phyloP scores from a whole-genome alignment of 169 alveolate genomes.

The Plasmodium berghei region DNA sequence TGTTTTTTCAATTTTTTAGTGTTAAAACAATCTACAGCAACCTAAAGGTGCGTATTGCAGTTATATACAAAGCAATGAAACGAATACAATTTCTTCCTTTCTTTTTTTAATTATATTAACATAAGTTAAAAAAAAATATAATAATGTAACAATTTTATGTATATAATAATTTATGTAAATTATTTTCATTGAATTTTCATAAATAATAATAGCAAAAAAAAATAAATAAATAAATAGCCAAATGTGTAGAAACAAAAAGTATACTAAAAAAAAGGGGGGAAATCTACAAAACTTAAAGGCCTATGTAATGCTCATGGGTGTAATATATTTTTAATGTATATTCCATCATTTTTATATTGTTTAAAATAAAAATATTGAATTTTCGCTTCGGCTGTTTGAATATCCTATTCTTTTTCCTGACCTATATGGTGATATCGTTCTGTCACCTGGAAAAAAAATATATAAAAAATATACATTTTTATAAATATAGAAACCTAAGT shows the following conservation, averaged over 20 bases:
- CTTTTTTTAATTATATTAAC: no score
- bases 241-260: neutral
- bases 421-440: constrained; percentile 47
- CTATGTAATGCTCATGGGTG: neutral
- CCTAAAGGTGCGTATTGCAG: no score
- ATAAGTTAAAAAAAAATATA: no score
- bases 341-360: neutral
- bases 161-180: no score
- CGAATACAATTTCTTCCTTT: no score
- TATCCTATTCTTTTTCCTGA: constrained; percentile 73
- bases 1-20: no score
- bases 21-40: no score
- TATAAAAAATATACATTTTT: neutral
- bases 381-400: constrained; percentile 12
- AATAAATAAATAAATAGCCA: neutral
- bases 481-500: neutral
- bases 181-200: no score
- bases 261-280: neutral
- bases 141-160: no score
- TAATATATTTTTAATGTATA: no score
- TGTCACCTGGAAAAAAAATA: constrained; percentile 10
- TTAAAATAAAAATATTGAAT: constrained; percentile 31
- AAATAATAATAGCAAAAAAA: neutral
- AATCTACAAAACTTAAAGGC: neutral
- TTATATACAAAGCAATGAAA: no score